A percentile compares a stretch with the other conserved stretches of the same genome.
Evolutionary conservation across 164 flowering plant species (phyloP).

Genomic region (grape (Vitis vinifera)): ASM3070453v1 NC_081808.1:16345501-16346000

Average conservation of each 20-base stretch:
- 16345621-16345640: no score
- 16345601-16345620: no score
- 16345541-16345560: no score
- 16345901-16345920: not conserved
- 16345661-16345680: not conserved
- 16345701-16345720: conserved; percentile 44
- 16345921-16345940: not conserved
- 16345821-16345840: conserved; percentile 20
- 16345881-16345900: no score
- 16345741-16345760: conserved; percentile 14
- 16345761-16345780: conserved; percentile 32
- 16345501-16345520: no score
- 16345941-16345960: not conserved
- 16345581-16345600: no score
- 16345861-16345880: conserved; percentile 17
- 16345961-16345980: no score
- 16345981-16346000: no score
- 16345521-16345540: no score
- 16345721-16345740: conserved; percentile 36
- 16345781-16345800: conserved; percentile 24
- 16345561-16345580: no score
- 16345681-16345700: conserved; percentile 27
- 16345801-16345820: conserved; percentile 15
- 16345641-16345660: not conserved
- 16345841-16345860: conserved; percentile 24